Evolutionary conservation across 495 filamentous ascomycete species (phyloP), one percentile per base, ranked within the genome.

Genomic region (Penicillium paradoxum): DNA sequence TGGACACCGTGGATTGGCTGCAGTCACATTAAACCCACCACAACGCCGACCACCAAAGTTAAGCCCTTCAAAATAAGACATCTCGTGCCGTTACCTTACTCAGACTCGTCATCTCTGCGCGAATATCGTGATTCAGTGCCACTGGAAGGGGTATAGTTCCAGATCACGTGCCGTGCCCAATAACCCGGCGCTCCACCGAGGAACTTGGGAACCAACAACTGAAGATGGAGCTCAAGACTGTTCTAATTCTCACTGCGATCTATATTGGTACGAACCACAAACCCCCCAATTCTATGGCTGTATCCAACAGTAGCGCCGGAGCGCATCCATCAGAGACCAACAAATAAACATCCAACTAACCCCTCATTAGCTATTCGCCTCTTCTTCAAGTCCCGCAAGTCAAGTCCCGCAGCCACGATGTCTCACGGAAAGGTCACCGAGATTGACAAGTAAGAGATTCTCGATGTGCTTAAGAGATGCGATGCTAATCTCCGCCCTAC

Each of bases 341-440:
- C 19, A 40, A 45, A 18, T n/a, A 48, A 29, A 27, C 24, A 27
- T 27, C 24, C 14, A 34, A n/a, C 54, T 62, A 22, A 64, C 55
- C 34, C 30, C 37, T 46, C 44, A 40, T 24, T 32, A 66, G 63
- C 45, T 49, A 55, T 59, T 45, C 57, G 55, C 45, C 44, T 59
- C 48, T 50, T 55, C 45, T 50, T 51, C 19, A 51, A 59, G 45
- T 39, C 53, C 3, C 55, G 56, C 19, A 44, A 38, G 39, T 51
- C 45, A 7, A 46, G 54, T 40, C 27, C 57, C 21, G 54, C 45
- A 8, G 45, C 58, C 45, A 64, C 53, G 33, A 54, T 52, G 54
- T 49, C 63, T 9, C 60, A 66, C 61, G 63, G 60, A 55, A 66
- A 64, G 37, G 63, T 66, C 22, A 45, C 46, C 34, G 56, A 66